A percentile compares a stretch with the other conserved stretches of the same genome.
phyloP scores from a whole-genome alignment of 208 protist species.

The Angomonas ambiguus region DNA sequence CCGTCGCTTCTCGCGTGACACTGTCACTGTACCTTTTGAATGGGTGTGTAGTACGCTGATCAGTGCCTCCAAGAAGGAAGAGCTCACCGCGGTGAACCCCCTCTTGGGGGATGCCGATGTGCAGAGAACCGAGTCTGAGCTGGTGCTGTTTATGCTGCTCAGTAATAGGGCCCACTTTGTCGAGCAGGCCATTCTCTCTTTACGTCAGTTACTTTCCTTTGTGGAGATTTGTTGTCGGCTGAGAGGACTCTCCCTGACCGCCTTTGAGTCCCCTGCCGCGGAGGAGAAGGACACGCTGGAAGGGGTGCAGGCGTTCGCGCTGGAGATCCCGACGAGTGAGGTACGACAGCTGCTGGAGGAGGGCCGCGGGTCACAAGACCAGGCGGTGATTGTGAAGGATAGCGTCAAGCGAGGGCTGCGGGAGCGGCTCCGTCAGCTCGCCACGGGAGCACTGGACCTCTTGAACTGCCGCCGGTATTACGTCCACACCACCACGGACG shows the following conservation, averaged over 20 bases:
- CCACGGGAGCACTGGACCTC: constrained; percentile 38
- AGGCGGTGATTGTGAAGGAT: constrained; percentile 12
- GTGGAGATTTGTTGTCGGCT: constrained; percentile 47
- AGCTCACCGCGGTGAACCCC: constrained; percentile 61
- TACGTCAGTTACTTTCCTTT: constrained; percentile 44
- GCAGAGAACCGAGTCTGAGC: constrained; percentile 20
- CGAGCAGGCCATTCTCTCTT: constrained; percentile 37
- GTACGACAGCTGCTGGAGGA: constrained; percentile 18
- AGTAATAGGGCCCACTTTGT: constrained; percentile 58
- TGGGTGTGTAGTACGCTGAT: constrained; percentile 56
- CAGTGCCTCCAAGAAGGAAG: constrained; percentile 38
- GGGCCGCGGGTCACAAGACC: neutral
- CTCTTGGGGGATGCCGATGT: constrained; percentile 36
- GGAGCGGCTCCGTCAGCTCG: constrained; percentile 42
- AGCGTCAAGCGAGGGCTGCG: constrained; percentile 22
- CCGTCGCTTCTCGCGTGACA: constrained; percentile 20
- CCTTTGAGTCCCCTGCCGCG: neutral
- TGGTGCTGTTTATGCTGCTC: constrained; percentile 63
- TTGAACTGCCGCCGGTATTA: constrained; percentile 64
- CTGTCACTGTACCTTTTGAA: constrained; percentile 36
- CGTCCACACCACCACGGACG: constrained; percentile 12
- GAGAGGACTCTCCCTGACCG: constrained; percentile 16
- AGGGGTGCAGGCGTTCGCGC: constrained; percentile 42
- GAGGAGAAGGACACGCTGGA: constrained; percentile 15
- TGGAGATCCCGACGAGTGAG: constrained; percentile 32